Evolutionary conservation across 1,139 yeast genomes (phyloP), one percentile per base, ranked within the genome.

Genomic region (Eremothecium gossypii): DNA sequence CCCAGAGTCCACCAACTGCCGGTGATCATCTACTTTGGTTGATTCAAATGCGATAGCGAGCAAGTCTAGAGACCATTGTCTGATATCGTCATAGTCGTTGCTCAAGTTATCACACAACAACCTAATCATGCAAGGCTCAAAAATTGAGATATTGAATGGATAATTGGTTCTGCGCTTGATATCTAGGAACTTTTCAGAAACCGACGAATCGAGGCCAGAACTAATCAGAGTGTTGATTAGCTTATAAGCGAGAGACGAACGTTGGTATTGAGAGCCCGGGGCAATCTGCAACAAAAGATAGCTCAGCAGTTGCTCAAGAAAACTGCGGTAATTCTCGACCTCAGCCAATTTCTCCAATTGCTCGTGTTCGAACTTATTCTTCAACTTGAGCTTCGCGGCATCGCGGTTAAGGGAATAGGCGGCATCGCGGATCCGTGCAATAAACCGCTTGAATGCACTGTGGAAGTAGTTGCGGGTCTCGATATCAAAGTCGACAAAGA

Each of bases 81-180:
- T 69, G 8, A 86, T 71, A 55, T 85, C 95, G 45, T 83, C 87
- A 58, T 78, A 87, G 45, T 81, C 80, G 55, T 81, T 82, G 38
- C 78, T 67, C 13, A 84, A 66, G 41, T 76, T 76, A 50, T 80
- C 81, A 23, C 83, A 61, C 36, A 86, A 60, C 10, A 76, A 55
- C 35, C 77, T 64, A 1, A 73, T 57, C 8, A 76, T 49, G 1
- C 58, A 53, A 14, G 67, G 66, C 26, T 51, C 50, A 49, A 68
- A 77, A 2, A 82, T 55, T 1, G 63, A 53, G 1, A 78, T 51
- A 6, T 63, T 49, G 49, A 73, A 79, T 1, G 82, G 78, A 49
- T 61, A 70, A 8, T 54, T 58, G 44, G 69, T 64, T n/a, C 45
- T 43, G 27, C 57, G 51, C 30, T 54, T 51, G 30, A 42, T 36